Percentiles rank a stretch among this genome's conserved stretches.
Conservation (phyloP, 176 grass and related monocot genomes). For the Coix lacrymajobi region DNA sequence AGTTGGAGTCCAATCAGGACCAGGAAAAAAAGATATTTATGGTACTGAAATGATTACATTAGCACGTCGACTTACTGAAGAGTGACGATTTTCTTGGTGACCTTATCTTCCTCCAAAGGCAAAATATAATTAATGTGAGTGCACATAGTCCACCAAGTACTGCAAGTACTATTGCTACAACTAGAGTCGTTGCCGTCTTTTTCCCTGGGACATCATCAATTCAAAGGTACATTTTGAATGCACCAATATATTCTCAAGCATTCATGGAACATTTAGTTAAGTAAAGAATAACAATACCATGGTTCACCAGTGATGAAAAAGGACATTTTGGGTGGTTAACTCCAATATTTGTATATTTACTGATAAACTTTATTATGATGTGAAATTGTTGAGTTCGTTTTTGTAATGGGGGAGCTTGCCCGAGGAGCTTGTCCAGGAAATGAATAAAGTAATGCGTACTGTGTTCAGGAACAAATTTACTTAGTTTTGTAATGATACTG, state of each 20-base stretch:
- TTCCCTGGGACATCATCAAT: not conserved
- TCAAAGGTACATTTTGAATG: not conserved
- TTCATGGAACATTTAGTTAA: not conserved
- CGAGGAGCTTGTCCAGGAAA: too few species aligned
- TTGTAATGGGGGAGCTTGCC: too few species aligned
- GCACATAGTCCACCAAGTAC: not conserved
- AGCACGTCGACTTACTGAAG: not conserved
- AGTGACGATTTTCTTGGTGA: slow-evolving; percentile 7
- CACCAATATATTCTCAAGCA: not conserved
- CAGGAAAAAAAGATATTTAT: too few species aligned
- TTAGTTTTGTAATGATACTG: too few species aligned
- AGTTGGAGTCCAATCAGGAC: not conserved
- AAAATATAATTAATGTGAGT: slow-evolving; percentile 1
- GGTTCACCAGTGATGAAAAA: too few species aligned
- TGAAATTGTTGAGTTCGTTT: too few species aligned
- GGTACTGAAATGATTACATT: not conserved
- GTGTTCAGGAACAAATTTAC: too few species aligned
- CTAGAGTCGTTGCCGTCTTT: not conserved
- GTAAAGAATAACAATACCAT: too few species aligned
- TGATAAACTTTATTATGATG: too few species aligned
- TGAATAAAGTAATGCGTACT: too few species aligned
- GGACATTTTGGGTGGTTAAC: too few species aligned
- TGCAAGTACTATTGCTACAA: slow-evolving; percentile 33
- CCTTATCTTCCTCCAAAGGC: slow-evolving; percentile 26
- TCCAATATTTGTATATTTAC: too few species aligned